A percentile compares a stretch with the other conserved stretches of the same genome.
Evolutionary conservation across 108 stramenopile species (phyloP).

Genomic region (Thalassiosira profunda): DNA sequence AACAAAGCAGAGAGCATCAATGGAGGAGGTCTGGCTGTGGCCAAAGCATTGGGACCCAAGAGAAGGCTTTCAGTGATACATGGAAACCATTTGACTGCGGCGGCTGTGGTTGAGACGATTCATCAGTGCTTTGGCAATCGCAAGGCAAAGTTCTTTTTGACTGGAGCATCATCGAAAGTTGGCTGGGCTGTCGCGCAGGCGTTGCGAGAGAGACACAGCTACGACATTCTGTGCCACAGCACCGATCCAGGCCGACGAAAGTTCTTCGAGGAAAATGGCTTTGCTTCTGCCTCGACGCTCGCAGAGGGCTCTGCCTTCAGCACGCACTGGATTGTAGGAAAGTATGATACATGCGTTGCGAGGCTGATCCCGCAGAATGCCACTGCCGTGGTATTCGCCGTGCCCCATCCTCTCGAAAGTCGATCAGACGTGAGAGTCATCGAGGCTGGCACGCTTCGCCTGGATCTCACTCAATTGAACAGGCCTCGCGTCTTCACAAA

Average conservation of each 20-base stretch:
- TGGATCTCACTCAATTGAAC: conserved; percentile 48
- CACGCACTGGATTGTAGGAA: conserved; percentile 57
- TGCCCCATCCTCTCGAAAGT: conserved; percentile 47
- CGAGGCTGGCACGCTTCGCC: conserved; percentile 58
- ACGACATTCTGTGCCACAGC: conserved; percentile 55
- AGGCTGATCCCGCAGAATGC: conserved; percentile 47
- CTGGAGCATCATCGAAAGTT: conserved; percentile 65
- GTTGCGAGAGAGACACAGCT: conserved; percentile 40
- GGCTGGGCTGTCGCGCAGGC: conserved; percentile 64
- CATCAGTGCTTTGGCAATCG: conserved; percentile 34
- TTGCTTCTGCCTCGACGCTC: conserved; percentile 43
- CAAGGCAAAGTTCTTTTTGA: conserved; percentile 48
- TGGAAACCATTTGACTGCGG: conserved; percentile 65
- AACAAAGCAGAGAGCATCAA: conserved; percentile 72
- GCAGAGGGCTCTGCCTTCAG: conserved; percentile 37
- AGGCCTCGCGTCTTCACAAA: conserved; percentile 54
- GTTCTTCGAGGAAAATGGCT: conserved; percentile 47
- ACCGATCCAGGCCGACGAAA: conserved; percentile 41
- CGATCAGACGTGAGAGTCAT: conserved; percentile 48
- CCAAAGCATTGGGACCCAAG: conserved; percentile 44
- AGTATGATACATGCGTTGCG: conserved; percentile 46
- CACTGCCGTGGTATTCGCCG: conserved; percentile 51
- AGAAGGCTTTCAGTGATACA: conserved; percentile 54
- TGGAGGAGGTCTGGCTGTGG: conserved; percentile 57
- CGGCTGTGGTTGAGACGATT: conserved; percentile 54